phyloP scores from a whole-genome alignment of 2,329 filamentous ascomycete genomes.

The Colletotrichum liaoningense region DNA sequence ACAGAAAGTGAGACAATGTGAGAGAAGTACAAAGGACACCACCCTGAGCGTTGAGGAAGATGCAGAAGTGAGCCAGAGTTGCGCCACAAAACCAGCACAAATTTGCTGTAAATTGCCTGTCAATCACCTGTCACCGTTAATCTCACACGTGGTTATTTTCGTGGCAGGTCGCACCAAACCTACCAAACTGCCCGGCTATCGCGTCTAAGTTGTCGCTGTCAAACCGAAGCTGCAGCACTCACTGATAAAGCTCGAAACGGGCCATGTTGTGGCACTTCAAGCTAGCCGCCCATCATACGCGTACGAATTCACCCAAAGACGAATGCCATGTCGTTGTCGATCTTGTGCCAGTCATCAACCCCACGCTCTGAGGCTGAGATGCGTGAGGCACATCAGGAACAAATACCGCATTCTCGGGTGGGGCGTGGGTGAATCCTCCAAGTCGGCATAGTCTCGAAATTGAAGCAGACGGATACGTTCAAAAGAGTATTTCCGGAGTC shows the following conservation, averaged over 20 bases:
- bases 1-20: background rate
- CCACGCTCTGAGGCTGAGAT: slow-evolving; percentile 31
- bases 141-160: background rate
- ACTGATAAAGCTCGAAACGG: background rate
- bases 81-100: background rate
- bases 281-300: background rate
- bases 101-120: background rate
- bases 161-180: slow-evolving; percentile 1
- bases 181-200: background rate
- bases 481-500: slow-evolving; percentile 1
- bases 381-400: slow-evolving; percentile 22
- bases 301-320: background rate
- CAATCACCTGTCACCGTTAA: background rate
- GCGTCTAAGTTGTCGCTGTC: slow-evolving; percentile 3
- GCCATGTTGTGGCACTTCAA: background rate
- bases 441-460: background rate
- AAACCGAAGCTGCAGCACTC: background rate
- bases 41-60: background rate
- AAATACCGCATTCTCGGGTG: slow-evolving; percentile 24
- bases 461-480: background rate
- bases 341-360: slow-evolving; percentile 7
- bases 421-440: background rate
- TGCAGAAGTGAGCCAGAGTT: background rate
- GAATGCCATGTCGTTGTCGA: slow-evolving; percentile 9
- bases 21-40: background rate